These are phyloP conservation scores for Chalciporus chontae DNA, from an alignment of 768 basidiomycete species.

Conservation along the genomic window DNA sequence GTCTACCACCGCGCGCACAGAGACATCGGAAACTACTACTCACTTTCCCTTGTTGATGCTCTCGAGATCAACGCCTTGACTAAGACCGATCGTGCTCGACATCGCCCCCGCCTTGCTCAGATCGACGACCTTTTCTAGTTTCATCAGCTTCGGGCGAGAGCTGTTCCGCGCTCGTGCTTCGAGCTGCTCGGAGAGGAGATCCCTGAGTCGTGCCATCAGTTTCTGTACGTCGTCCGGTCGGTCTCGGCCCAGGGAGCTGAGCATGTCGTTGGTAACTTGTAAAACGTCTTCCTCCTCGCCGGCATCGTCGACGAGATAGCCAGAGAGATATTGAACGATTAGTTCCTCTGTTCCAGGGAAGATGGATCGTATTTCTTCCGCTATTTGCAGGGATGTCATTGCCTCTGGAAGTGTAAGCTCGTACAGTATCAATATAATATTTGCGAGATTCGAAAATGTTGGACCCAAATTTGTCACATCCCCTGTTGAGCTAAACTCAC, in stretches of 20 bases:
- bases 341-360: constrained; percentile 82
- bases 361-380: constrained; percentile 66
- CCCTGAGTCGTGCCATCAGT: constrained; percentile 62
- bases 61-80: constrained; percentile 84
- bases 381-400: constrained; percentile 75
- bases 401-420: not conserved
- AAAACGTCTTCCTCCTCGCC: constrained; percentile 86
- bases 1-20: not conserved
- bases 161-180: constrained; percentile 53
- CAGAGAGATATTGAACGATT: constrained; percentile 82
- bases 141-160: constrained; percentile 63
- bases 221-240: constrained; percentile 54
- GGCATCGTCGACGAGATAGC: constrained; percentile 85
- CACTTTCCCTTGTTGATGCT: constrained; percentile 94
- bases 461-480: not conserved
- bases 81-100: constrained; percentile 74
- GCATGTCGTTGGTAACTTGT: constrained; percentile 67
- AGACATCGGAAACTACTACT: constrained; percentile 31
- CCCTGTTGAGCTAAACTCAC: too few relatives aligned
- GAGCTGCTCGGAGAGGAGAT: constrained; percentile 64
- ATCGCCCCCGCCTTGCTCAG: constrained; percentile 77
- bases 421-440: too few relatives aligned
- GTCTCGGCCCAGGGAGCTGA: constrained; percentile 72
- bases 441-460: not conserved
- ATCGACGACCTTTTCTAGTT: constrained; percentile 84